Percentiles rank a stretch among this genome's conserved stretches.
Evolutionary conservation across 1,139 yeast species (phyloP).

Genomic region (Casaregolazyma suthepensis): DNA sequence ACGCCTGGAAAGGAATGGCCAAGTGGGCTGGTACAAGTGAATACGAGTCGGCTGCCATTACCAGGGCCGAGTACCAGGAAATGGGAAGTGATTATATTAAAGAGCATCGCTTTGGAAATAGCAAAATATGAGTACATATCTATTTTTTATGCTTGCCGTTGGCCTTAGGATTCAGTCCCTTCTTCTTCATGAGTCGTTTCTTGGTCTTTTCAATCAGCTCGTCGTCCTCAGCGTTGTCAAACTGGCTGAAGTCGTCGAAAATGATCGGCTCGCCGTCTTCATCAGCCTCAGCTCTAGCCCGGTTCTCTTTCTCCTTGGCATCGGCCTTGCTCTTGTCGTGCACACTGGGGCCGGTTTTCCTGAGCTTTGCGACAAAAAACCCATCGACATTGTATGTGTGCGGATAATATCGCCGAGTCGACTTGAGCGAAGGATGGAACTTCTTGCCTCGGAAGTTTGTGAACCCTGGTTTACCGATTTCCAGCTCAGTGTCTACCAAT

Average conservation of each 20-base stretch:
- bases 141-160: slow-evolving; percentile 6
- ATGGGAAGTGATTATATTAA: slow-evolving; percentile 84
- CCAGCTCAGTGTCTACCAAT: slow-evolving; percentile 88
- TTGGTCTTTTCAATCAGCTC: slow-evolving; percentile 68
- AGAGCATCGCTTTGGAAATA: slow-evolving; percentile 77
- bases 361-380: slow-evolving; percentile 92
- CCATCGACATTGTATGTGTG: slow-evolving; percentile 99
- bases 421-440: slow-evolving; percentile 66
- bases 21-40: slow-evolving; percentile 56
- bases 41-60: slow-evolving; percentile 46
- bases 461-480: slow-evolving; percentile 94
- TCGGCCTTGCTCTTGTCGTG: slow-evolving; percentile 65
- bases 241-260: slow-evolving; percentile 77
- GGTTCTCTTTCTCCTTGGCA: slow-evolving; percentile 76
- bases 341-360: slow-evolving; percentile 82
- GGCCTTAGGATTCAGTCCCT: slow-evolving; percentile 69
- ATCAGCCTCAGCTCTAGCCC: slow-evolving; percentile 65
- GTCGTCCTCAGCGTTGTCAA: slow-evolving; percentile 71
- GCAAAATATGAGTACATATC: background rate
- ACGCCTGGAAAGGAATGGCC: slow-evolving; percentile 95
- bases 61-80: slow-evolving; percentile 74
- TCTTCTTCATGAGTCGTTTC: slow-evolving; percentile 66
- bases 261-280: slow-evolving; percentile 70
- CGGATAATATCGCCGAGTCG: slow-evolving; percentile 95
- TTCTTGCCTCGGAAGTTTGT: slow-evolving; percentile 89